Conservation (phyloP, 768 basidiomycete genomes). For the Dioszegia hungarica region DNA sequence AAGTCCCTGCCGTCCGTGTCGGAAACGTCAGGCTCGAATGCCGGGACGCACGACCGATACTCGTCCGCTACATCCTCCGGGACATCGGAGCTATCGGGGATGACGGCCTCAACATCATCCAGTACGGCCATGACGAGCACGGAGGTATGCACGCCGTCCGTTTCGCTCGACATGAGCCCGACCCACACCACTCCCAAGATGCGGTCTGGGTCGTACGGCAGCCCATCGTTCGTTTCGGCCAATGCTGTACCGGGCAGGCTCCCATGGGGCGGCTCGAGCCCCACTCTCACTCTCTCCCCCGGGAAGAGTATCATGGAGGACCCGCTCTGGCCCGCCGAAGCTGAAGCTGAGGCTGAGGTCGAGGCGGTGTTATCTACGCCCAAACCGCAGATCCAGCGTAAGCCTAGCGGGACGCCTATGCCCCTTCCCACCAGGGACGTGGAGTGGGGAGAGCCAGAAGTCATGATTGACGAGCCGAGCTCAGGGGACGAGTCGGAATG, state of each 20-base stretch:
- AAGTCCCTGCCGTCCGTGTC: background rate
- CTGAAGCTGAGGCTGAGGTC: too few relatives aligned
- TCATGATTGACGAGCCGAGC: slow-evolving; percentile 8
- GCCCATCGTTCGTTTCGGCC: too few relatives aligned
- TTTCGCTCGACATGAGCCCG: background rate
- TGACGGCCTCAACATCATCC: background rate
- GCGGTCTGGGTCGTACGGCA: too few relatives aligned
- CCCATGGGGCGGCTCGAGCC: too few relatives aligned
- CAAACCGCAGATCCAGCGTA: background rate
- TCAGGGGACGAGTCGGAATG: background rate
- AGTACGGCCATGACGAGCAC: background rate
- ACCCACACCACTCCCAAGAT: background rate
- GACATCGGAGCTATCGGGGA: background rate
- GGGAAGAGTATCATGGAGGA: too few relatives aligned
- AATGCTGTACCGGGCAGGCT: too few relatives aligned
- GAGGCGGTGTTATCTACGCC: background rate
- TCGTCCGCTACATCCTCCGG: background rate
- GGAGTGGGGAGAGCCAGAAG: slow-evolving; percentile 18
- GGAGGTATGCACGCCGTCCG: background rate
- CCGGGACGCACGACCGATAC: background rate
- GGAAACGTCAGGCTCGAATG: background rate
- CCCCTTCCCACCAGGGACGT: slow-evolving; percentile 2
- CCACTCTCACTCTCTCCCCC: too few relatives aligned
- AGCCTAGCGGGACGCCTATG: background rate
- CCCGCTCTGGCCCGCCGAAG: too few relatives aligned